Base-by-base conservation (phyloP, 1,284 basidiomycete species). In the Cystobasidium slooffiae region DNA sequence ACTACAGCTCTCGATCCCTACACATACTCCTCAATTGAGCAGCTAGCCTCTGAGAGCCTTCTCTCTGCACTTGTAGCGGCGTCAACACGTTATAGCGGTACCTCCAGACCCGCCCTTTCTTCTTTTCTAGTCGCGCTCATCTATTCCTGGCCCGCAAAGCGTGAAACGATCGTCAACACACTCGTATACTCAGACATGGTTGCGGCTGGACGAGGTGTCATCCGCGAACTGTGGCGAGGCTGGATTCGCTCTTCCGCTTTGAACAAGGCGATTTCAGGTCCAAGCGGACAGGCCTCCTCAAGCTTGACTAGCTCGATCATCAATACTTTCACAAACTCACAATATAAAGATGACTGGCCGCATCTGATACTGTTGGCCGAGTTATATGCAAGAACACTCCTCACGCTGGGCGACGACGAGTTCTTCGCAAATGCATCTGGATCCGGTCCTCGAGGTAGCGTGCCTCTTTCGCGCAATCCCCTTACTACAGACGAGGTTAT, bases 331-430 rank as follows among this genome's bases (percentile, higher is more conserved):
- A 75, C 65, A 59, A 84, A 81, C 62, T 70, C 72, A 0, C 75
- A 68, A 41, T 72, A 75, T 7, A 83, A 81, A 31, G 41, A 65
- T 2, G 80, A 80, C 44, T 84, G 83, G 83, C 78, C 89, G 0
- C 85, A 91, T 1, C 83, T 99, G 1, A 83, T 98, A 2, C 86
- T 97, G 63, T 86, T 97, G 3, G 87, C 88, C 7, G 91, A 95
- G 72, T 83, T 97, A 20, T 96, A 97, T 82, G 88, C 88, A 1
- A 91, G 96, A 76, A 88, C 90, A 12, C 87, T 99, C 20, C 85
- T 94, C 51, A 93, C 94, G 0, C 91, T 99, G 85, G 93, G 93
- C 1, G 97, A 99, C 78, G 96, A 98, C 81, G 96, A 99, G 82
- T 98, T 99, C 83, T 95, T 95, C 81, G 87, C 79, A 10, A 75